Conservation (phyloP, 345 rosid genomes). For the Conringia planisiliqua region DNA sequence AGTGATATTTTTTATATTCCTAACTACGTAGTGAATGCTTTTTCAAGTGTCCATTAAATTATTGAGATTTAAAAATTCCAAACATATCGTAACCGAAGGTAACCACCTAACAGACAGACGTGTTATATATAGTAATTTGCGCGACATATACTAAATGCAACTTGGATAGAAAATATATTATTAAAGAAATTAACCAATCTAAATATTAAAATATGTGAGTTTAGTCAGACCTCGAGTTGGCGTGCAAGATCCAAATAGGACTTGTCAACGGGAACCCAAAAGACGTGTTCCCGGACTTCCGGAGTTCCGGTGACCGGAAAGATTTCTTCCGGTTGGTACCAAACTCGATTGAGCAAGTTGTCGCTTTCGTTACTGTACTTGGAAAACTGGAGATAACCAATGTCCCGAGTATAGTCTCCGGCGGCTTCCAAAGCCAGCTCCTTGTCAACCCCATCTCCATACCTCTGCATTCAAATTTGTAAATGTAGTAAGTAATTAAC, state of each 20-base stretch:
- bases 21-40: neutral
- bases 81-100: neutral
- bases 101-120: neutral
- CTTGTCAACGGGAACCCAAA: constrained; percentile 62
- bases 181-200: neutral
- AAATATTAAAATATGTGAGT: neutral
- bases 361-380: constrained; percentile 32
- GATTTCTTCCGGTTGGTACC: constrained; percentile 83
- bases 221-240: constrained; percentile 41
- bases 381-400: constrained; percentile 54
- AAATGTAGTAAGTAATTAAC: neutral
- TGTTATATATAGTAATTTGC: neutral
- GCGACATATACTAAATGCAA: neutral
- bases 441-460: constrained; percentile 53
- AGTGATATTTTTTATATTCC: too few relatives aligned
- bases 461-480: constrained; percentile 36
- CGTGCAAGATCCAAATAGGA: constrained; percentile 43
- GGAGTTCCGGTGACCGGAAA: constrained; percentile 62
- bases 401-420: constrained; percentile 62
- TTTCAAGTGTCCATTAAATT: neutral
- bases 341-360: constrained; percentile 55
- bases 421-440: constrained; percentile 55
- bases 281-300: constrained; percentile 56
- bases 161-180: neutral
- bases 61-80: neutral